A percentile compares a stretch with the other conserved stretches of the same genome.
phyloP scores from a whole-genome alignment of 1,284 basidiomycete genomes.

The Microbotryomycetes sp. region DNA sequence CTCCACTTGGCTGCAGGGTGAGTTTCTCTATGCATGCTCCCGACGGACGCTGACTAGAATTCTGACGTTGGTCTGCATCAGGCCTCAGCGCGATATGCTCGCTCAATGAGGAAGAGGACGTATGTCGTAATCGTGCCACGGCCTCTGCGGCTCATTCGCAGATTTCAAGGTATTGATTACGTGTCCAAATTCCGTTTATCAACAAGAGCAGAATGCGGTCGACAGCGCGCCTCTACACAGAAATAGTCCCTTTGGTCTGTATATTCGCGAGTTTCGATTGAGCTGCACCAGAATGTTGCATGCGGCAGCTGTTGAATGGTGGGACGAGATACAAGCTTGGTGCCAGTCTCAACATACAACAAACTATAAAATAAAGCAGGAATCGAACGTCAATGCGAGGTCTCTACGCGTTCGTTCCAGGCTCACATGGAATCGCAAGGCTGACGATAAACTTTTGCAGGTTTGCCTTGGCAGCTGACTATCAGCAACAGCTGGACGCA shows the following conservation, averaged over 20 bases:
- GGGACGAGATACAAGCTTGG: slow-evolving; percentile 3
- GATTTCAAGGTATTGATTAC: too few relatives aligned
- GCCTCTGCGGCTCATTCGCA: not conserved
- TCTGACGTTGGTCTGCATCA: too few relatives aligned
- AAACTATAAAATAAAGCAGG: not conserved
- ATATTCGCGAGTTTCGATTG: slow-evolving; percentile 21
- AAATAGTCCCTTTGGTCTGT: slow-evolving; percentile 28
- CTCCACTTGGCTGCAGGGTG: too few relatives aligned
- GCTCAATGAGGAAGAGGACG: slow-evolving; percentile 23
- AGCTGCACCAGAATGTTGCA: slow-evolving; percentile 13
- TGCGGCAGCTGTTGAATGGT: slow-evolving; percentile 12
- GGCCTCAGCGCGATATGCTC: slow-evolving; percentile 4
- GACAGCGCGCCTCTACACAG: slow-evolving; percentile 19
- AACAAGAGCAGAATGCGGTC: slow-evolving; percentile 10
- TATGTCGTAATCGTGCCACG: not conserved
- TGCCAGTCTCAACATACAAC: not conserved
- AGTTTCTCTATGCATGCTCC: too few relatives aligned
- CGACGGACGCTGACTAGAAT: too few relatives aligned
- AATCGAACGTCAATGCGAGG: not conserved
- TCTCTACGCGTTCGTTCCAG: too few relatives aligned
- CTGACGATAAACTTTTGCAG: too few relatives aligned
- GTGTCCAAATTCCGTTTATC: too few relatives aligned
- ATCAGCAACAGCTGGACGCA: too few relatives aligned
- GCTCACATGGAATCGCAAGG: too few relatives aligned
- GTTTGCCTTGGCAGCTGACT: too few relatives aligned